These are phyloP conservation scores for Trichoderma semiorbis DNA, from an alignment of 2,329 filamentous ascomycete species.

Conservation along the genomic window DNA sequence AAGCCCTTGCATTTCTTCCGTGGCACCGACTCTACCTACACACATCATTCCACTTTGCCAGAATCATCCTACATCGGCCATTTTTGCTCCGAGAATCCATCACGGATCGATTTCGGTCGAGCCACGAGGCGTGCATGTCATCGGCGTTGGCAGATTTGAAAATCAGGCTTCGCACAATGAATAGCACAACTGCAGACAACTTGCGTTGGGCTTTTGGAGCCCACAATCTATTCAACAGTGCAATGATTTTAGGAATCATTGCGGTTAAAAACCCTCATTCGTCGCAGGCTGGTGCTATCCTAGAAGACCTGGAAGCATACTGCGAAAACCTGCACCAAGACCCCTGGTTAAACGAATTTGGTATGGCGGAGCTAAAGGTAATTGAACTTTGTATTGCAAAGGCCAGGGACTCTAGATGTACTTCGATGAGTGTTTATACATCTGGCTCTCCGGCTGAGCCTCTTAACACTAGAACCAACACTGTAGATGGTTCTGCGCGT, in stretches of 20 bases:
- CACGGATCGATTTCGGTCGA: conserved; percentile 1
- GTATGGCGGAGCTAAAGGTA: conserved; percentile 6
- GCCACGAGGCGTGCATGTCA: conserved; percentile 8
- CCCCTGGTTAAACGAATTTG: conserved; percentile 3
- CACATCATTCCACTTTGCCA: conserved; percentile 2
- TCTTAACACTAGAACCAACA: not conserved
- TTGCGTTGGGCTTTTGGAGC: conserved; percentile 4
- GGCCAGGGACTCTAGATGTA: not conserved
- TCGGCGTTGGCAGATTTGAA: conserved; percentile 3
- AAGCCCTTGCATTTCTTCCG: not conserved
- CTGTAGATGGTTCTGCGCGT: not conserved
- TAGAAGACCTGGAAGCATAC: conserved; percentile 6
- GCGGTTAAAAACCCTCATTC: conserved; percentile 3
- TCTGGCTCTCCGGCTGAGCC: not conserved
- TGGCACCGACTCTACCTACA: not conserved
- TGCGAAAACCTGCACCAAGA: conserved; percentile 3
- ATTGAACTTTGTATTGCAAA: conserved; percentile 6
- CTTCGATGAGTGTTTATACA: not conserved
- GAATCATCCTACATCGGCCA: conserved; percentile 3
- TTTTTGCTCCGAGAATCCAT: not conserved
- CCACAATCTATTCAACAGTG: not conserved
- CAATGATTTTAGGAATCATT: conserved; percentile 3
- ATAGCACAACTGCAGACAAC: not conserved
- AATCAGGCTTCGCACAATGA: not conserved
- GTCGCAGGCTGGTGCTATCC: not conserved